phyloP scores from a whole-genome alignment of 2,329 filamentous ascomycete genomes.

The Aspergillus felis region DNA sequence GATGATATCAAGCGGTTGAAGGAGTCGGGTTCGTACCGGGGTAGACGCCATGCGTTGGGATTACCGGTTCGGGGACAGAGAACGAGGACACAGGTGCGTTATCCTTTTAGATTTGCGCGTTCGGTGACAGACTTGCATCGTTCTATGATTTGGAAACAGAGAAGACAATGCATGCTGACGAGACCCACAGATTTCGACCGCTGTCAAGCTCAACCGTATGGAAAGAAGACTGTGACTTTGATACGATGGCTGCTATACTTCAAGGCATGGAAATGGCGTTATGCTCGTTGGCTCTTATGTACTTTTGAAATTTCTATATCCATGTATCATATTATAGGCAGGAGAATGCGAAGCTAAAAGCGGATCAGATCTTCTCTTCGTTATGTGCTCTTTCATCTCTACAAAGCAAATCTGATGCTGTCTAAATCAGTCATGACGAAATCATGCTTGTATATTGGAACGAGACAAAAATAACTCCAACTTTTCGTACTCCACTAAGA shows the following conservation, averaged over 20 bases:
- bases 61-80: slow-evolving; percentile 87
- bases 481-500: slow-evolving; percentile 28
- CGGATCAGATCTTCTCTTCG: background rate
- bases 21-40: slow-evolving; percentile 87
- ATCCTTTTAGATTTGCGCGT: slow-evolving; percentile 2
- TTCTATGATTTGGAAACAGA: background rate
- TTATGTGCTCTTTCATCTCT: slow-evolving; percentile 3
- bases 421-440: background rate
- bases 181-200: slow-evolving; percentile 52
- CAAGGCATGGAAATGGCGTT: slow-evolving; percentile 22
- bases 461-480: slow-evolving; percentile 9
- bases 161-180: slow-evolving; percentile 15
- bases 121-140: background rate
- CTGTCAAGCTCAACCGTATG: slow-evolving; percentile 56
- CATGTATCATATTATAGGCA: background rate
- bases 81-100: slow-evolving; percentile 68
- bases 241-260: slow-evolving; percentile 8
- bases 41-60: slow-evolving; percentile 86
- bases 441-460: background rate
- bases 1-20: slow-evolving; percentile 83
- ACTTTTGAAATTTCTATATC: slow-evolving; percentile 12
- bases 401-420: background rate
- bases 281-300: slow-evolving; percentile 11
- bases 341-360: background rate
- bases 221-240: slow-evolving; percentile 46